Evolutionary conservation across 768 basidiomycete species (phyloP).

Genomic region (Candolleomyces eurysporus): DNA sequence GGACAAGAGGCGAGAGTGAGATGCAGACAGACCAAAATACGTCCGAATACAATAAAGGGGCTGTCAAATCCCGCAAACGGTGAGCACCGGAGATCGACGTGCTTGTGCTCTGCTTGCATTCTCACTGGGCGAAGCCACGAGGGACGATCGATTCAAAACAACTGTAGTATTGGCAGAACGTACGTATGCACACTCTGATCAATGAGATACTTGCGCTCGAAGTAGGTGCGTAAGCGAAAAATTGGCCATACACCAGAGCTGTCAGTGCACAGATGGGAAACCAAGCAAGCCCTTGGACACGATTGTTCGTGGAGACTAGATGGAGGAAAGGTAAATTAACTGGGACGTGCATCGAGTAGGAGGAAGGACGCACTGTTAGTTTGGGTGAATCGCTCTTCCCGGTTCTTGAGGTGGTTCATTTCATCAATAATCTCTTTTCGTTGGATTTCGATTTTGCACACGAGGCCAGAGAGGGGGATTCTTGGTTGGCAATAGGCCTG

Average conservation of each 20-base stretch:
- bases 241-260: constrained; percentile 89
- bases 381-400: constrained; percentile 84
- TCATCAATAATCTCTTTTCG: constrained; percentile 95
- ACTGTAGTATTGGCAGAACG: background rate
- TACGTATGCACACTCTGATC: constrained; percentile 41
- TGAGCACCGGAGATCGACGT: too few relatives aligned
- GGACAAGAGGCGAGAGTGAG: too few relatives aligned
- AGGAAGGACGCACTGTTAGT: constrained; percentile 84
- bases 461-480: too few relatives aligned
- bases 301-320: constrained; percentile 84
- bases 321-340: constrained; percentile 4
- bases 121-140: too few relatives aligned
- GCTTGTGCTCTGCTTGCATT: too few relatives aligned
- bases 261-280: constrained; percentile 80
- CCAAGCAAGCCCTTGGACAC: constrained; percentile 92
- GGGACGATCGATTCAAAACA: too few relatives aligned
- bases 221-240: constrained; percentile 89
- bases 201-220: constrained; percentile 94
- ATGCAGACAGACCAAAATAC: too few relatives aligned
- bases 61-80: too few relatives aligned
- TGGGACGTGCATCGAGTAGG: background rate
- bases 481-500: constrained; percentile 98
- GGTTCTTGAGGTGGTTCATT: constrained; percentile 86
- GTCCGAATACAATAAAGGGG: too few relatives aligned
- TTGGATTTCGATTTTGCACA: constrained; percentile 94